Evolutionary conservation across 331 rosid species (phyloP).

Genomic region (Dryas integrifolia): DNA sequence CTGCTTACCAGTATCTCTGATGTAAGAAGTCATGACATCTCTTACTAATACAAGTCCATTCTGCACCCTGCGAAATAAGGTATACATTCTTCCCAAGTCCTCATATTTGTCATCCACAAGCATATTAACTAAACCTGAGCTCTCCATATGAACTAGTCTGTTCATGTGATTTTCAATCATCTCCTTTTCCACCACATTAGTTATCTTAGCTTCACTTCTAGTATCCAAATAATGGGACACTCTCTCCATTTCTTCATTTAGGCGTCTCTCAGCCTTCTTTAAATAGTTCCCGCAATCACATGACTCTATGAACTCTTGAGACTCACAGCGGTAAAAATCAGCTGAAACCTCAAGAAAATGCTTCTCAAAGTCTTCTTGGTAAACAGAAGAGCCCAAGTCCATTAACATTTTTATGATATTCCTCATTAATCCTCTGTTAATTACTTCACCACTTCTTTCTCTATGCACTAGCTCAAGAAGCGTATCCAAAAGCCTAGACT

Average conservation of each 20-base stretch:
- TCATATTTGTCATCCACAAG: slow-evolving; percentile 73
- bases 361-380: slow-evolving; percentile 68
- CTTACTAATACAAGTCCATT: slow-evolving; percentile 54
- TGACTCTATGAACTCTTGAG: slow-evolving; percentile 66
- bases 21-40: slow-evolving; percentile 70
- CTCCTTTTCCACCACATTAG: slow-evolving; percentile 76
- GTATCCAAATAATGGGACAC: slow-evolving; percentile 82
- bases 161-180: slow-evolving; percentile 75
- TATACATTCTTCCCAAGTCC: slow-evolving; percentile 75
- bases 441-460: slow-evolving; percentile 82
- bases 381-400: slow-evolving; percentile 81
- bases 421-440: slow-evolving; percentile 91
- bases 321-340: slow-evolving; percentile 67
- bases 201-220: slow-evolving; percentile 66
- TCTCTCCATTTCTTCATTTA: slow-evolving; percentile 80
- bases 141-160: slow-evolving; percentile 73
- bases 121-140: slow-evolving; percentile 74
- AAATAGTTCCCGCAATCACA: slow-evolving; percentile 77
- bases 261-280: slow-evolving; percentile 66
- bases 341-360: slow-evolving; percentile 70
- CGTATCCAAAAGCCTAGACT: slow-evolving; percentile 53
- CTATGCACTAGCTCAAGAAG: slow-evolving; percentile 76
- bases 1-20: slow-evolving; percentile 65
- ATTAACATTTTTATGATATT: slow-evolving; percentile 71
- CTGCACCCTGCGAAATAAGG: slow-evolving; percentile 58